Base-by-base conservation (phyloP, 176 grass and related monocot species). In the Rhynchospora tenuis region DNA sequence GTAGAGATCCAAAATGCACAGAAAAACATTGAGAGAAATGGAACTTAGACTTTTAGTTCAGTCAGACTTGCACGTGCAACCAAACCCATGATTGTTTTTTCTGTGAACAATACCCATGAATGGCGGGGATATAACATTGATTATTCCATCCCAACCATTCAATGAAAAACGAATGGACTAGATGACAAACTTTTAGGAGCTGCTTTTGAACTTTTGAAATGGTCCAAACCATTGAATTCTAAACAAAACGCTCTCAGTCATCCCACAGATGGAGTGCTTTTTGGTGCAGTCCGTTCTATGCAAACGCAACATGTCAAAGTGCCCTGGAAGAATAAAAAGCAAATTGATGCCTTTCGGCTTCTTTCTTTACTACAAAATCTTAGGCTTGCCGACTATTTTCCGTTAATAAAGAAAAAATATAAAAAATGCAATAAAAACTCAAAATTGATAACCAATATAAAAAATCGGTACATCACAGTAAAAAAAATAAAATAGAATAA, bases 11-110 rank as follows among this genome's bases (percentile, higher is more conserved):
- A 73, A 61, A 74, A 48, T 45, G 68, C 83, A 75, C 83, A 60
- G 55, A 78, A 72, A 85, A 78, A 64, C 66, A 62, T 44, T 29
- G 56, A 64, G 42, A 78, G 60, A 82, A 23, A 76, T 76, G 60
- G 14, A 82, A 13, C 59, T 38, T 66, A 66, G 80, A 64, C 24
- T 64, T 80, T 43, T 78, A 58, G 55, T 80, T 60, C 54, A 59
- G 26, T 60, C 46, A 22, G 31, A 59, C 28, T 38, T 81, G 59
- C 54, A 81, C 79, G 42, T 82, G 79, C 38, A 65, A 64, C 59
- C 20, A 63, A 81, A 67, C 28, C 64, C 5, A 33, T 33, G 15
- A 67, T 33, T 1, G 16, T 38, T 38, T 26, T 16, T 16, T 57
- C 3, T 52, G 12, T 52, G 13, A 58, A 58, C 2, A 19, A 16